Evolutionary conservation across 2,329 filamentous ascomycete species (phyloP).

Genomic region (Talaromyces pinophilus): DNA sequence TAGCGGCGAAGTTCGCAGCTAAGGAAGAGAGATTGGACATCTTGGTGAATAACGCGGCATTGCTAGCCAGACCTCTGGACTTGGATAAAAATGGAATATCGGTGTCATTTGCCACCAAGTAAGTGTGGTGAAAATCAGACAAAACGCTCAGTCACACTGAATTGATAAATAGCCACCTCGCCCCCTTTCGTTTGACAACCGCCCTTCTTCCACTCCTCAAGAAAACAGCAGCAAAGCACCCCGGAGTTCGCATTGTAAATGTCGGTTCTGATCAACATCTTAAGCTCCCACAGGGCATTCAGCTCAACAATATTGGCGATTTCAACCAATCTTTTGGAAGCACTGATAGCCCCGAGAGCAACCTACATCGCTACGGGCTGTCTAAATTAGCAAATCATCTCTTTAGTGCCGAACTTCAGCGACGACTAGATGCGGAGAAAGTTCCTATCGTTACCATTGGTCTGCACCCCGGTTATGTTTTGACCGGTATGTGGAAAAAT

Average conservation of each 20-base stretch:
- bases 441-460: constrained; percentile 15
- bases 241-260: constrained; percentile 19
- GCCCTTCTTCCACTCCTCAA: constrained; percentile 19
- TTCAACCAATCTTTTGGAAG: constrained; percentile 18
- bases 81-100: constrained; percentile 18
- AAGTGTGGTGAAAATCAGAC: neutral
- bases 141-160: constrained; percentile 7
- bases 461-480: constrained; percentile 17
- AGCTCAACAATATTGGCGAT: constrained; percentile 16
- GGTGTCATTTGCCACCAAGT: constrained; percentile 18
- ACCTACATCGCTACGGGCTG: constrained; percentile 21
- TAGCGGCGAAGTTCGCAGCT: constrained; percentile 15
- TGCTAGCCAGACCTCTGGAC: constrained; percentile 16
- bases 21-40: constrained; percentile 18
- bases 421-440: constrained; percentile 13
- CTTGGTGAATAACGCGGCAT: constrained; percentile 18
- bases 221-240: constrained; percentile 14
- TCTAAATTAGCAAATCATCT: constrained; percentile 25
- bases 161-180: constrained; percentile 11
- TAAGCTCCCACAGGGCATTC: constrained; percentile 10
- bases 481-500: constrained; percentile 16
- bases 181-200: constrained; percentile 17
- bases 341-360: constrained; percentile 15
- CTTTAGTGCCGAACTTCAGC: constrained; percentile 22
- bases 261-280: constrained; percentile 16